These are phyloP conservation scores for Lichtheimia ramosa DNA, from an alignment of 371 early-diverging fungal genomes.

Conservation along the genomic window DNA sequence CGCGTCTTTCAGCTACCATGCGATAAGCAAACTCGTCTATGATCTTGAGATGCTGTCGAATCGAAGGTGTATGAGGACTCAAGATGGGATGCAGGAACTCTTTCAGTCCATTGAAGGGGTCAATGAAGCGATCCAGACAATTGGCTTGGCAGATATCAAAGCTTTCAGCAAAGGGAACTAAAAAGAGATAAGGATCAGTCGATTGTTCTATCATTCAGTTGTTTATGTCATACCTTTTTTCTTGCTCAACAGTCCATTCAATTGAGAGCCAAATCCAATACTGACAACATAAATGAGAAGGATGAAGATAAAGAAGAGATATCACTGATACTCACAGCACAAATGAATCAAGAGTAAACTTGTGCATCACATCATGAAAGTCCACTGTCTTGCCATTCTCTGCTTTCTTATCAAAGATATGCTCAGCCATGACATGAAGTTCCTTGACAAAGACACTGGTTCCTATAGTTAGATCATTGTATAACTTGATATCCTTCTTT, in stretches of 20 bases:
- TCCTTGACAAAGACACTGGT: slow-evolving; percentile 49
- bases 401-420: slow-evolving; percentile 32
- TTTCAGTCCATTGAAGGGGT: slow-evolving; percentile 33
- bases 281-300: slow-evolving; percentile 9
- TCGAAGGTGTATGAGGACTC: slow-evolving; percentile 18
- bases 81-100: slow-evolving; percentile 22
- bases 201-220: too few species aligned
- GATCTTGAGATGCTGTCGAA: slow-evolving; percentile 34
- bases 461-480: too few species aligned
- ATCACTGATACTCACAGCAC: slow-evolving; percentile 26
- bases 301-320: neutral
- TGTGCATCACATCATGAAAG: slow-evolving; percentile 42
- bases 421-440: slow-evolving; percentile 22
- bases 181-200: too few species aligned
- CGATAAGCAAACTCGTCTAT: slow-evolving; percentile 49
- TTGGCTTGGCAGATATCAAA: slow-evolving; percentile 53
- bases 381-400: slow-evolving; percentile 30
- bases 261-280: slow-evolving; percentile 47
- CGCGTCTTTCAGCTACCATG: slow-evolving; percentile 42
- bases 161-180: slow-evolving; percentile 52
- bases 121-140: slow-evolving; percentile 36
- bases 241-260: slow-evolving; percentile 25
- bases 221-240: slow-evolving; percentile 8
- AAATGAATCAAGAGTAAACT: slow-evolving; percentile 56
- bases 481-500: too few species aligned